Base-by-base conservation (phyloP, 768 basidiomycete genomes). In the Lactifluus rugatus region DNA sequence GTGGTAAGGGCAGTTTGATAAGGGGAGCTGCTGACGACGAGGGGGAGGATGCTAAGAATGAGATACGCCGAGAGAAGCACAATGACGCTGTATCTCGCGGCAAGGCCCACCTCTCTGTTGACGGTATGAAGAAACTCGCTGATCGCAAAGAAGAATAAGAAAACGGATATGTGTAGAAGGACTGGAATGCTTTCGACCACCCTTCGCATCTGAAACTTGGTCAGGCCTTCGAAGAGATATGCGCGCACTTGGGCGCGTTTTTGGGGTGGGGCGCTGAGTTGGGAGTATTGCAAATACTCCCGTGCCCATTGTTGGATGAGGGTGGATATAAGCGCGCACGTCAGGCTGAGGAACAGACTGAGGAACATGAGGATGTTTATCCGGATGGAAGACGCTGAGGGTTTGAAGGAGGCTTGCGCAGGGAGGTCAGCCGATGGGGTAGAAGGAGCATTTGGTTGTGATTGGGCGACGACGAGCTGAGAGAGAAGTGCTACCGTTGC, bases 221-320 rank as follows among this genome's bases (percentile, higher is more conserved):
- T 53, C 46, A 54, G 21, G 31, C 52, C 58, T 17, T 48, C 5
- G 23, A 49, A 48, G 25, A 54, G 47, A 41, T 41, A 54, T 5
- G 52, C 58, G 32, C 52, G 58, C n/a, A 53, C 39, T 19, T 52
- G 58, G 23, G 23, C 58, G 21, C 58, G 58, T 19, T 53, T 55
- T 26, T 49, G 52, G 17, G 45, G 52, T 13, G 45, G 45, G 7
- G 41, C 52, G 52, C 46, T 26, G 25, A 55, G 54, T 36, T 28
- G 54, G 3, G 51, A 52, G 9, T 48, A 26, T 16, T 52, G 51
- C 13, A 57, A 36, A 23, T 57, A 52, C 6, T 41, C 42, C 9
- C 57, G 45, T 8, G 51, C 32, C 57, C 57, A 59, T 53, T 61
- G 57, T 42, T 61, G 60, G 19, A 61, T 46, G 6, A 60, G 17